Conservation (phyloP, 2,329 filamentous ascomycete species). For the Ophiocordyceps australis region DNA sequence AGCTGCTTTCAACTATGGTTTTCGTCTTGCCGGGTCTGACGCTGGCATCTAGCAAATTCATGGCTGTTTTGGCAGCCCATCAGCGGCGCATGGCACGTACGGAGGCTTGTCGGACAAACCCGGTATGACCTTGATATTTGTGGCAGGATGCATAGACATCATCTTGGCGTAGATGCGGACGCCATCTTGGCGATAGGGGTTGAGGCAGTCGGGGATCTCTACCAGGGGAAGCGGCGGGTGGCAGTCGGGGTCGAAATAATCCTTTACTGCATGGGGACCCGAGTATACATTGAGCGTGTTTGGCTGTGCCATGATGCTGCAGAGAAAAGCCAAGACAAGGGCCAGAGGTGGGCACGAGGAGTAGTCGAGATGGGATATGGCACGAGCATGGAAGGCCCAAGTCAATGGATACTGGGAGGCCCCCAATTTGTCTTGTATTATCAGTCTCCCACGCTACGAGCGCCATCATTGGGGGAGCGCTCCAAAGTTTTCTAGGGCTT, state of each 20-base stretch:
- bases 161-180: slow-evolving; percentile 47
- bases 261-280: slow-evolving; percentile 32
- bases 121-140: slow-evolving; percentile 44
- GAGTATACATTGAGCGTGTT: slow-evolving; percentile 30
- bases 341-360: too few species aligned
- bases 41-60: slow-evolving; percentile 29
- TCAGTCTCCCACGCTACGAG: too few species aligned
- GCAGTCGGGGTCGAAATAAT: slow-evolving; percentile 40
- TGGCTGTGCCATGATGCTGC: slow-evolving; percentile 8
- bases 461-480: too few species aligned
- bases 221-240: slow-evolving; percentile 39
- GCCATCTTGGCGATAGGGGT: slow-evolving; percentile 35
- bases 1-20: slow-evolving; percentile 40
- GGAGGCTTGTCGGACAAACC: slow-evolving; percentile 5
- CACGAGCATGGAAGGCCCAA: too few species aligned
- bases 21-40: slow-evolving; percentile 25
- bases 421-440: too few species aligned
- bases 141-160: slow-evolving; percentile 42
- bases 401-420: too few species aligned
- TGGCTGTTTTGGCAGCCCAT: slow-evolving; percentile 5
- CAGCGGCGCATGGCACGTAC: not conserved
- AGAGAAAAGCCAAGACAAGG: too few species aligned
- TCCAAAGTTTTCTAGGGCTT: too few species aligned
- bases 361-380: too few species aligned
- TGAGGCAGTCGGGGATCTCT: slow-evolving; percentile 36